These are phyloP conservation scores for Lanmaoa pseudosensibilis DNA, from an alignment of 768 basidiomycete genomes.

Conservation along the genomic window DNA sequence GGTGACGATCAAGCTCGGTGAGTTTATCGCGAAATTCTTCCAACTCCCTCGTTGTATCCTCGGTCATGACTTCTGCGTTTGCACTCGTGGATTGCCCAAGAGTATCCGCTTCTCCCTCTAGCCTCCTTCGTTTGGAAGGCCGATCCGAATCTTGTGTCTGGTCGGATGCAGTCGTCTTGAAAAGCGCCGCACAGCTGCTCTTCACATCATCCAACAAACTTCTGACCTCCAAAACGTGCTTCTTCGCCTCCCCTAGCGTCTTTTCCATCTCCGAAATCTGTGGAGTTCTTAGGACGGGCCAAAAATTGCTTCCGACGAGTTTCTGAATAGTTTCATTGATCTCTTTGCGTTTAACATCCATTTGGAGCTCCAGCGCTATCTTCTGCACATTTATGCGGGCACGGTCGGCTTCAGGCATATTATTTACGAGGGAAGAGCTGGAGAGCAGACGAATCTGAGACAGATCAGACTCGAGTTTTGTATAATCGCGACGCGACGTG, in stretches of 20 bases:
- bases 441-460: conserved; percentile 26
- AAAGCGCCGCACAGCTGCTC: conserved; percentile 21
- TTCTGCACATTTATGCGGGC: conserved; percentile 25
- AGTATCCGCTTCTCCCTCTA: conserved; percentile 10
- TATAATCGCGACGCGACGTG: conserved; percentile 32
- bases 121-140: conserved; percentile 30
- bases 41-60: conserved; percentile 17
- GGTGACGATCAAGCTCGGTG: conserved; percentile 25
- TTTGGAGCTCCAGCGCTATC: conserved; percentile 21
- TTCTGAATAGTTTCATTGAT: conserved; percentile 31
- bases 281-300: conserved; percentile 38
- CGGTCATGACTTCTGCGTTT: neutral
- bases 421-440: conserved; percentile 22
- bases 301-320: conserved; percentile 38
- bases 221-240: conserved; percentile 34
- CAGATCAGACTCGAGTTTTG: conserved; percentile 36
- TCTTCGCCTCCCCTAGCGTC: conserved; percentile 24
- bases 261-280: conserved; percentile 28
- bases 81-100: neutral
- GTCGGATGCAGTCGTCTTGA: conserved; percentile 18
- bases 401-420: conserved; percentile 29
- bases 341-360: conserved; percentile 33
- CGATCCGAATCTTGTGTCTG: conserved; percentile 21
- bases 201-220: conserved; percentile 23
- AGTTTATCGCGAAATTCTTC: conserved; percentile 33